Evolutionary conservation across 495 filamentous ascomycete species (phyloP).

Genomic region (Cudoniella acicularis): DNA sequence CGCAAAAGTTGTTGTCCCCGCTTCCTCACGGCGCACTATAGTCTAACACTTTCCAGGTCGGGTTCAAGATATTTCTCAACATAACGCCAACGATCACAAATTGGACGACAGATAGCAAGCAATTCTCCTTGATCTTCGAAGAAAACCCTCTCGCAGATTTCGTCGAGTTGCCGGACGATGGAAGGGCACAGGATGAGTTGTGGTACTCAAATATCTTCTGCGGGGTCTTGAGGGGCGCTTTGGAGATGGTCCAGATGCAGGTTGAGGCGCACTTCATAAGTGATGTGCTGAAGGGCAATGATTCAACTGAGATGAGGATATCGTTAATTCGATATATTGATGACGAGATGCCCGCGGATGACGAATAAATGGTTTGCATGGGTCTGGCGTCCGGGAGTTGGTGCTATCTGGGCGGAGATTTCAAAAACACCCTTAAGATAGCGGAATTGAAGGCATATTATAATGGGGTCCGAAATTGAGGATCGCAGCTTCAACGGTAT

Average conservation of each 20-base stretch:
- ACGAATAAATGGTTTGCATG: constrained; percentile 56
- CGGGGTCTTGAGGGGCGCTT: constrained; percentile 80
- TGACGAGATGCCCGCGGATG: constrained; percentile 94
- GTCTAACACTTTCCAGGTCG: constrained; percentile 55
- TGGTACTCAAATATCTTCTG: constrained; percentile 99
- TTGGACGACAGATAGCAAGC: constrained; percentile 93
- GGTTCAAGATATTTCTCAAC: constrained; percentile 98
- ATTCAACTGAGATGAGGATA: constrained; percentile 96
- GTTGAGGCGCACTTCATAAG: constrained; percentile 96
- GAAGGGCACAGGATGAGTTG: constrained; percentile 89
- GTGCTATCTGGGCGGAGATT: neutral
- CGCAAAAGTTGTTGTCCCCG: constrained; percentile 61
- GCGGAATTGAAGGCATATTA: too few species aligned
- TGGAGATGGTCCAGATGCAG: constrained; percentile 99
- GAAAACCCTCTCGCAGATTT: constrained; percentile 97
- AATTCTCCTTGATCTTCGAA: constrained; percentile 93
- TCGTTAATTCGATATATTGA: constrained; percentile 92
- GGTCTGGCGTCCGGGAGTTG: constrained; percentile 15
- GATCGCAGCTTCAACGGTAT: too few species aligned
- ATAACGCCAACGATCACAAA: constrained; percentile 93
- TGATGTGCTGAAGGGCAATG: constrained; percentile 88
- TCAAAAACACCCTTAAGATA: neutral
- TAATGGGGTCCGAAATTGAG: too few species aligned
- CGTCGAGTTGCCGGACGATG: constrained; percentile 95
- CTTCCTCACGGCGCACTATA: neutral